Percentiles rank a stretch among this genome's conserved stretches.
Conservation (phyloP, 192 early-diverging fungal genomes). For the Entomortierella beljakovae region DNA sequence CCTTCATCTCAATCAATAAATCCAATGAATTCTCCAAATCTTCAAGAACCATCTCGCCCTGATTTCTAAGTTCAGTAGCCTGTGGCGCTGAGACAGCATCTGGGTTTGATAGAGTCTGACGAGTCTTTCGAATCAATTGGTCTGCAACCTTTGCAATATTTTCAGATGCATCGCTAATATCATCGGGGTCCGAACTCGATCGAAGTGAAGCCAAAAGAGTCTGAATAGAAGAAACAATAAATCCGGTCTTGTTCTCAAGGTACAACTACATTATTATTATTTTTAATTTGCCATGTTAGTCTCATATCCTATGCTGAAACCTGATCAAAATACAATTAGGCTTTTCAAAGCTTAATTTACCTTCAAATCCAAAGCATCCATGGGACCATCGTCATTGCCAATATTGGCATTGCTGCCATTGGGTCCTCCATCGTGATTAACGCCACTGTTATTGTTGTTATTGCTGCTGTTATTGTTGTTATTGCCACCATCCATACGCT, state of each 20-base stretch:
- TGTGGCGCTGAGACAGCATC: conserved; percentile 48
- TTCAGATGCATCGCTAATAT: conserved; percentile 66
- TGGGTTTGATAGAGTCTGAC: conserved; percentile 55
- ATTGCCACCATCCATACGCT: conserved; percentile 18
- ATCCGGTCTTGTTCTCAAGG: conserved; percentile 71
- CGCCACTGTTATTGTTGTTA: conserved; percentile 4
- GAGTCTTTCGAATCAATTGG: conserved; percentile 64
- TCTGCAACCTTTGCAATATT: conserved; percentile 71
- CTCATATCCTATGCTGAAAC: too few relatives aligned
- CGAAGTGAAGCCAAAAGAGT: conserved; percentile 73
- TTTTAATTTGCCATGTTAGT: too few relatives aligned
- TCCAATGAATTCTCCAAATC: conserved; percentile 65
- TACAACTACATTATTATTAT: conserved; percentile 24
- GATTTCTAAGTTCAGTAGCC: conserved; percentile 35
- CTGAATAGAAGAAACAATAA: conserved; percentile 85
- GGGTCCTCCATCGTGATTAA: background rate
- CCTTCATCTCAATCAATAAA: conserved; percentile 69
- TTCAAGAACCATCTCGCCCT: conserved; percentile 70
- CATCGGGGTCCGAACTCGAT: conserved; percentile 56
- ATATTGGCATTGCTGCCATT: background rate
- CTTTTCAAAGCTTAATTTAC: conserved; percentile 10
- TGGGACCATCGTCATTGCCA: conserved; percentile 19
- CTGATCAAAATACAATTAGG: too few relatives aligned
- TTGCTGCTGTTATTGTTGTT: conserved; percentile 18
- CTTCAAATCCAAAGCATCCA: conserved; percentile 44